Conservation (phyloP, 805 yeast genomes). For the Metschnikowia continentalis region DNA sequence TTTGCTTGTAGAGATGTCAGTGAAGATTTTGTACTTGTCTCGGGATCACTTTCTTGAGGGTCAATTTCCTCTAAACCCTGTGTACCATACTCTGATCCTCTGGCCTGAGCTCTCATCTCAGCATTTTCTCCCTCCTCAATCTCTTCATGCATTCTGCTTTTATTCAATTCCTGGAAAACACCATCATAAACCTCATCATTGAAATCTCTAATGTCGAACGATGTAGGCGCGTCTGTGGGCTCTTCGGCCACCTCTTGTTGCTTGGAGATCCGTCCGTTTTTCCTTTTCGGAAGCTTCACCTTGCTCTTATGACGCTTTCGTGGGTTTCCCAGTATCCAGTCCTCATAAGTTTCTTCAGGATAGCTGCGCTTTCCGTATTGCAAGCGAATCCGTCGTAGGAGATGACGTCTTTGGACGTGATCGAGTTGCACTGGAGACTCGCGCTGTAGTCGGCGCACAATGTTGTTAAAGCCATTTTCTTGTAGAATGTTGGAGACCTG, state of each 20-base stretch:
- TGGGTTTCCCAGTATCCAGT: constrained; percentile 8
- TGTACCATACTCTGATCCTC: background rate
- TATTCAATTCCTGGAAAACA: background rate
- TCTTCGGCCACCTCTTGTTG: background rate
- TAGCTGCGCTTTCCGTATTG: constrained; percentile 8
- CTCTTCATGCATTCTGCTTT: background rate
- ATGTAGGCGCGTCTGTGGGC: background rate
- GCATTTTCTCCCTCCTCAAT: background rate
- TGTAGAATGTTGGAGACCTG: background rate
- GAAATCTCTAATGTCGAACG: background rate
- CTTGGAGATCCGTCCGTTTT: background rate
- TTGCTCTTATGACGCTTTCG: background rate
- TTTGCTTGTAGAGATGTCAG: background rate
- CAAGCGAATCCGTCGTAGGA: constrained; percentile 17
- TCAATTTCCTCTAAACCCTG: background rate
- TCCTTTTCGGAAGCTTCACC: background rate
- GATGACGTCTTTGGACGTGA: constrained; percentile 8
- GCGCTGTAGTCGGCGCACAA: background rate
- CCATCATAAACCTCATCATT: background rate
- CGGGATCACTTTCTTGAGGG: background rate
- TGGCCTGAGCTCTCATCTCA: background rate
- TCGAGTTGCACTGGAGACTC: constrained; percentile 1
- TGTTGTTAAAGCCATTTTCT: background rate
- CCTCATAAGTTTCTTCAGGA: constrained; percentile 16
- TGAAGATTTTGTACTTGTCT: background rate